Evolutionary conservation across 2,329 filamentous ascomycete genomes (phyloP), one percentile per base, ranked within the genome.

Genomic region (Botrytis aclada): DNA sequence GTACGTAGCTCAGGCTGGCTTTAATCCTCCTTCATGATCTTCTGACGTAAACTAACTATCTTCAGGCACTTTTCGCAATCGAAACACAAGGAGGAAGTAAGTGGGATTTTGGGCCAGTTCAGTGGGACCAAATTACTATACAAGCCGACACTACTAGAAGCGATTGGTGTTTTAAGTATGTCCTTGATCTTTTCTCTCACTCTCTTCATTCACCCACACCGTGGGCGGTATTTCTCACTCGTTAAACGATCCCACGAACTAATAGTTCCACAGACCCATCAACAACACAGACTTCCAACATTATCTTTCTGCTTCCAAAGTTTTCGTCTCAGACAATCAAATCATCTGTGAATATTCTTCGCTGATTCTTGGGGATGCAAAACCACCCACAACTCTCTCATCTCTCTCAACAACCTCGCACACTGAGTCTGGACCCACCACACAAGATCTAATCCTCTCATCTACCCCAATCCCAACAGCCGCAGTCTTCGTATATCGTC

Each of bases 51-150:
- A 41, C 47, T 69, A 41, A 56, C 10, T 18, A 32, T 22, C 25
- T 43, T 47, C 32, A 69, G 47, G 37, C 20, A 56, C n/a, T 69
- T 4, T 69, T 69, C 20, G 65, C 65, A 29, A 56, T 56, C 7
- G 65, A 69, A 56, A 56, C 65, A 43, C 65, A 56, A 25, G 29
- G n/a, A 69, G 34, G 47, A 32, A 41, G 34, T 32, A 69, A 14
- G 18, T 69, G 47, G 65, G 47, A 69, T 22, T 69, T 69, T 10
- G 65, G 65, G 1, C n/a, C 65, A 56, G 65, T 69, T 41, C 65
- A 56, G 32, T 69, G 65, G 65, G 65, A 56, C 22, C 47, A 41
- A 43, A 56, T 69, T 6, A 56, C 6, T 5, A 69, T 69, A 69
- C 34, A 69, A 32, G 65, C 65, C 16, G 51, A 41, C 10, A 69